Base-by-base conservation (phyloP, 2,329 filamentous ascomycete genomes). In the Cadophora sp. region DNA sequence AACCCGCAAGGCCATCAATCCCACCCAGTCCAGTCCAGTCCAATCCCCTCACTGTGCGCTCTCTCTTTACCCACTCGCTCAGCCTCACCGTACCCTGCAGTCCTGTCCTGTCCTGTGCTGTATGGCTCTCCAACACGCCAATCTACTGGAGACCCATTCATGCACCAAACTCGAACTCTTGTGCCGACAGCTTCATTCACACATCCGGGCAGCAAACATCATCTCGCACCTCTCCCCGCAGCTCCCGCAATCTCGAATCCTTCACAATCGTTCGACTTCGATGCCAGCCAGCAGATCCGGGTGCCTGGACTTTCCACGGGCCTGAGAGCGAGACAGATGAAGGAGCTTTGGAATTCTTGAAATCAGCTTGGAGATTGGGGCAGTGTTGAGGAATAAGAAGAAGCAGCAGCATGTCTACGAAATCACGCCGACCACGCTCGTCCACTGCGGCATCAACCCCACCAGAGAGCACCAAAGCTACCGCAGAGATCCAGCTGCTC, bases 361-460 rank as follows among this genome's bases (percentile, higher is more conserved):
- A 74, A 66, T 48, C 36, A 64, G 64, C 50, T 68, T 61, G 72
- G 73, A 74, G 71, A 72, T 72, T 65, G 75, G 74, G 73, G 73
- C 71, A 73, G 73, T 59, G 71, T 73, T 72, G 71, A 76, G 83
- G 76, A 76, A 83, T 75, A 30, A 30, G 71, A 76, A 83, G 76
- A 76, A 83, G 75, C 75, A 83, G 76, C 76, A 83, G 75, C 75
- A 87, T 87, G 83, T 81, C 85, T 68, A 77, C 81, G 67, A 81
- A 82, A 70, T 80, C 83, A 65, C 82, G 86, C 76, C 84, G 88
- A 68, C 88, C 88, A 75, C 86, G 88, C 71, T 89, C 88, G 68
- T 89, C 87, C 66, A 91, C 88, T 50, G 86, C 87, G 67, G 82
- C 86, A 68, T 90, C 88, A 51, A 82, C 80, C 56, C 81, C 85